phyloP scores from a whole-genome alignment of 2,329 filamentous ascomycete genomes.

The Nannizzia gypsea region DNA sequence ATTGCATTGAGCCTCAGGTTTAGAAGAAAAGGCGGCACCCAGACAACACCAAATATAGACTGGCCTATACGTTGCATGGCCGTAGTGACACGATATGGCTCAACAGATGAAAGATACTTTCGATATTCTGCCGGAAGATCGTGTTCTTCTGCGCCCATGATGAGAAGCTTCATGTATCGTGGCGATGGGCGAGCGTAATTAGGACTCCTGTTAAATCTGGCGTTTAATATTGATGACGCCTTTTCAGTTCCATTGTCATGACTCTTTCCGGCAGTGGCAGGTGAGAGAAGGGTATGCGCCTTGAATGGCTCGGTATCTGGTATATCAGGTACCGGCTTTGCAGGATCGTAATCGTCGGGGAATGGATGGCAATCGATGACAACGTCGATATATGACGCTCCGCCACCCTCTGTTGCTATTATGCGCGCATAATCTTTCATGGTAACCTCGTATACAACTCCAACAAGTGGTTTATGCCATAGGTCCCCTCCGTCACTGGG shows the following conservation, averaged over 20 bases:
- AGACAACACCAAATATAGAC: conserved; percentile 48
- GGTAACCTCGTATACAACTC: conserved; percentile 93
- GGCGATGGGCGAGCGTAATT: conserved; percentile 61
- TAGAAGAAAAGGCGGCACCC: conserved; percentile 47
- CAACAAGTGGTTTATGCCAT: conserved; percentile 76
- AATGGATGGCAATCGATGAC: conserved; percentile 66
- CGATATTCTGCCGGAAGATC: conserved; percentile 68
- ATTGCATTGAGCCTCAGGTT: conserved; percentile 35
- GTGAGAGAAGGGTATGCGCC: conserved; percentile 73
- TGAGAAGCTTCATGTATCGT: conserved; percentile 72
- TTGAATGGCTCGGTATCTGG: conserved; percentile 58
- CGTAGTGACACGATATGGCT: conserved; percentile 59
- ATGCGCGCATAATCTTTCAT: conserved; percentile 70
- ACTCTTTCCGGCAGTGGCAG: conserved; percentile 24
- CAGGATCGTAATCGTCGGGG: conserved; percentile 36
- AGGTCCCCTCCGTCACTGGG: conserved; percentile 22
- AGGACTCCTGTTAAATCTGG: background rate
- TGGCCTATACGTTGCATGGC: conserved; percentile 54
- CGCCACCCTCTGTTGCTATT: conserved; percentile 81
- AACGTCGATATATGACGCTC: conserved; percentile 72
- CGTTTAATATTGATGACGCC: background rate
- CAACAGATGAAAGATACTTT: conserved; percentile 56
- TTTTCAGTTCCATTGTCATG: conserved; percentile 9
- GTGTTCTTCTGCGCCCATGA: conserved; percentile 66
- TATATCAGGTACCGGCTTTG: conserved; percentile 49